Base-by-base conservation (phyloP, 345 rosid genomes). In the Salix brachista region DNA sequence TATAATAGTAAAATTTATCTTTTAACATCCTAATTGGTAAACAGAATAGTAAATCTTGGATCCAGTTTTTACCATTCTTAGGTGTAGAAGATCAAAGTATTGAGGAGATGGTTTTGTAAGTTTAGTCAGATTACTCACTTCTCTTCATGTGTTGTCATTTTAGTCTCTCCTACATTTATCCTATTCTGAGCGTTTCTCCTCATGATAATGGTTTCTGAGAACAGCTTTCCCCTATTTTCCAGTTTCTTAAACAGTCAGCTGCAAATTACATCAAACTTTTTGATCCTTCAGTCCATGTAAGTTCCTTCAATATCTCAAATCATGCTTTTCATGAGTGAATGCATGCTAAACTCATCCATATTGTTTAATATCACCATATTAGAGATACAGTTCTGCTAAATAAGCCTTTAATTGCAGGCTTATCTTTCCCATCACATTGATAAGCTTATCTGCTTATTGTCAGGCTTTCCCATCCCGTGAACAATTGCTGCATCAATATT, bases 281-380 rank as follows among this genome's bases (percentile, higher is more conserved):
- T 86, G 98, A 94, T 86, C 88, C 94, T 83, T 90, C 93, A 23
- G 80, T 83, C 26, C 91, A 88, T 80, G 99, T 96, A 89, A 89
- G 97, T 85, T 48, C 23, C 12, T n/a, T 56, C 8, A 17, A 56
- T 56, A n/a, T 56, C 26, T n/a, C 26, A 56, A 67, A 25, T 26
- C 19, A 14, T 56, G 34, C 50, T 65, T 70, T 46, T 77, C 7
- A 13, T 69, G 25, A 36, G 67, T 68, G 65, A 71, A 70, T 73
- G 34, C 64, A 68, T 80, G 37, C 17, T 19, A 77, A 69, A 18
- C 75, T 67, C 39, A 41, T 54, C 4, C 61, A 39, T 42, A 73
- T 62, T 23, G 23, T 79, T 36, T 76, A 34, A n/a, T 82, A 58
- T 56, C 62, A 64, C 28, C 64, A 65, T 56, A 58, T 68, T 65